Base-by-base conservation (phyloP, 768 basidiomycete genomes). In the Mycena polygramma region DNA sequence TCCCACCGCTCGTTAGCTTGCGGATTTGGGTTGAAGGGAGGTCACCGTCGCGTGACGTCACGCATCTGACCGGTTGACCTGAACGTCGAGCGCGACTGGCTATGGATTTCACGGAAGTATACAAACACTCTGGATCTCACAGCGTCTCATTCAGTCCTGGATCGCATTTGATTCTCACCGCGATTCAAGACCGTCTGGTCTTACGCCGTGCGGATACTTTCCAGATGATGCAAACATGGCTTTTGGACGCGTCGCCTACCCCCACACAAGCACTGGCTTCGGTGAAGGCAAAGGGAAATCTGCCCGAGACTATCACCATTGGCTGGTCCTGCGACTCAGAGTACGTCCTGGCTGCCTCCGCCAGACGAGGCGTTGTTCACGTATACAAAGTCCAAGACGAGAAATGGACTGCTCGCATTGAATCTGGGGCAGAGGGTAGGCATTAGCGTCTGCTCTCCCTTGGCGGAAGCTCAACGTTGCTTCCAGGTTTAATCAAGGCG, bases 311-410 rank as follows among this genome's bases (percentile, higher is more conserved):
- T 71, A 43, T 43, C 70, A 43, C 72, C 74, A 83, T 93, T 4
- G 90, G 87, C 8, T 98, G 95, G 95, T 95, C 95, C 20, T 90
- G 88, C 75, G 95, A 97, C 77, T 94, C 95, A 2, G 92, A 95
- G 78, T 94, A 94, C 76, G 84, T 98, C 66, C 82, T 97, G 19
- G 94, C 93, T 17, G 93, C 91, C 24, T 94, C 90, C 73, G 87
- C 90, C n/a, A 91, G 90, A 74, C 80, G 82, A 57, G 92, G 92
- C 5, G 80, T 90, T 30, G 92, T 94, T 17, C 90, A 92, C 76
- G 87, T 96, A 46, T 91, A 91, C 80, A 94, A 92, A 69, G 83
- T 97, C 73, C 85, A 90, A 26, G 92, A 95, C 75, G 94, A 95
- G 75, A 83, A 86, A 9, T 94, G 95, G 92, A 86, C 82, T 57